A percentile compares a stretch with the other conserved stretches of the same genome.
phyloP scores from a whole-genome alignment of 768 basidiomycete genomes.

The Tylopilus rubrobrunneus region DNA sequence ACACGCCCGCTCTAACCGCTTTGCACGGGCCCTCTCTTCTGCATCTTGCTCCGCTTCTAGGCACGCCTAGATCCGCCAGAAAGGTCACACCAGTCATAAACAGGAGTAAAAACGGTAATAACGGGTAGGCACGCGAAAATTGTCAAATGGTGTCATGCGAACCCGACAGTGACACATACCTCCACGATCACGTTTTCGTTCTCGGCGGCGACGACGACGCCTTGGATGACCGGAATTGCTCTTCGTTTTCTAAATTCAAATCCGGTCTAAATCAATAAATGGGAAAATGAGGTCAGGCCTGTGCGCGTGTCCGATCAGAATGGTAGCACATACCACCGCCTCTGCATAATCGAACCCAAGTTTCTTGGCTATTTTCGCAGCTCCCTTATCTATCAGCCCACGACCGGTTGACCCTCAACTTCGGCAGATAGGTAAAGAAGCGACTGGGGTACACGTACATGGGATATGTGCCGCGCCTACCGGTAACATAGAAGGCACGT shows the following conservation, averaged over 20 bases:
- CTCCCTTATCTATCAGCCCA: constrained; percentile 63
- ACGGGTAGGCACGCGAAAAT: neutral
- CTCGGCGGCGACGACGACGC: constrained; percentile 83
- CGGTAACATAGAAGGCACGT: constrained; percentile 93
- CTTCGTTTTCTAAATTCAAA: constrained; percentile 95
- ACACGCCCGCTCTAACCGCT: constrained; percentile 73
- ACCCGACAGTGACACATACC: constrained; percentile 40
- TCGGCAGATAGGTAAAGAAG: constrained; percentile 12
- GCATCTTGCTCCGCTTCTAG: constrained; percentile 76
- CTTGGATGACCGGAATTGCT: constrained; percentile 80
- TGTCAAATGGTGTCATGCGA: constrained; percentile 2
- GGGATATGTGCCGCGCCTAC: constrained; percentile 82
- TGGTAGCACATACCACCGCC: constrained; percentile 72
- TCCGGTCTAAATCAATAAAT: constrained; percentile 57
- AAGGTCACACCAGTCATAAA: constrained; percentile 5
- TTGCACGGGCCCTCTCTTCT: constrained; percentile 70
- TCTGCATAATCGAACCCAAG: constrained; percentile 90
- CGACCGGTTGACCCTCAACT: constrained; percentile 10
- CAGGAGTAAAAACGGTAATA: neutral
- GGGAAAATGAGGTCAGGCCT: constrained; percentile 7
- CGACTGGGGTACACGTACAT: constrained; percentile 51
- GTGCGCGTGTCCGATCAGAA: constrained; percentile 2
- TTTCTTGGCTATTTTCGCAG: constrained; percentile 82
- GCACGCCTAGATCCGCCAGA: constrained; percentile 59
- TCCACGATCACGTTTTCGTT: constrained; percentile 71